Base-by-base conservation (phyloP, 768 basidiomycete species). In the Trametes cubensis region DNA sequence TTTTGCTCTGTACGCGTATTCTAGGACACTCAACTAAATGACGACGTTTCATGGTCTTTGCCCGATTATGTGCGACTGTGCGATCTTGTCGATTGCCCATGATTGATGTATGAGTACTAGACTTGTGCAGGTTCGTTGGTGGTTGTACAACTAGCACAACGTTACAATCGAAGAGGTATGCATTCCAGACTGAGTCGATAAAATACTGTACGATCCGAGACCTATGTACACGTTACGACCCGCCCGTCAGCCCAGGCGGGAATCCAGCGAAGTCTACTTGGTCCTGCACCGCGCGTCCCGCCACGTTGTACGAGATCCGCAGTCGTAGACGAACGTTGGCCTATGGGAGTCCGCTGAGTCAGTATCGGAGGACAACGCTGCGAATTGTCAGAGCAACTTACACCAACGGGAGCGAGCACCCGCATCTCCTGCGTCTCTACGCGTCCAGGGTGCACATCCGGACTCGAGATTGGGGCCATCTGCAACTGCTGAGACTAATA, bases 381-480 rank as follows among this genome's bases (percentile, higher is more conserved):
- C n/a, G 26, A n/a, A 18, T 13, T 30, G 54, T 15, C 38, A 13
- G 28, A 40, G 41, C 23, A 17, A 83, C 92, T 75, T 70, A 95
- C 95, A 39, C 95, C 95, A 8, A 82, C 81, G 3, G 94, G 94
- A 13, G 94, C 93, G 28, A 92, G 80, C 41, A 99, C 86, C 11
- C 94, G 85, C 91, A 99, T 90, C 72, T 96, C 94, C 72, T 98
- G 97, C 11, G 95, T 96, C 74, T 98, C 96, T 17, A 85, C 83
- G 10, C 85, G 77, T 1, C 94, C 93, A 0, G 92, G 88, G 38
- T 76, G 77, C 45, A 99, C 81, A 55, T 85, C 88, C 13, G 88
- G 80, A 73, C 88, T 94, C 6, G 94, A 94, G 90, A 98, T 98
- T 6, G 96, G 94, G 60, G 94, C 81, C 96, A 99, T 99, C 74